Evolutionary conservation across 768 basidiomycete genomes (phyloP).

Genomic region (Kwoniella sp.): DNA sequence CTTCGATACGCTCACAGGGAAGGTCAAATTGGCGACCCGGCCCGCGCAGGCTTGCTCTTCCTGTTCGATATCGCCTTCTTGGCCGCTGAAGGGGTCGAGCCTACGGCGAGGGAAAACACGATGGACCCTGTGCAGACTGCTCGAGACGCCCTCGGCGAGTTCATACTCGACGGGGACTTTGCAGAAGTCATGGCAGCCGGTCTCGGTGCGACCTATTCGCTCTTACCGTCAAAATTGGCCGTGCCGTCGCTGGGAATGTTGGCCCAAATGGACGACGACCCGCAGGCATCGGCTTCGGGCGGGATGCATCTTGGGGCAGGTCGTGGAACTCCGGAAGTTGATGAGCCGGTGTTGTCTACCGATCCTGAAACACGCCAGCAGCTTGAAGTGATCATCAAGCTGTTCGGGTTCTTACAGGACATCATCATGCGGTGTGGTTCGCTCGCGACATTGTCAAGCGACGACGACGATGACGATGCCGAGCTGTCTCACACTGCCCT

Average conservation of each 20-base stretch:
- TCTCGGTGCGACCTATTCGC: slow-evolving; percentile 83
- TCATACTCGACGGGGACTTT: slow-evolving; percentile 93
- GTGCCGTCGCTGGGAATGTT: slow-evolving; percentile 55
- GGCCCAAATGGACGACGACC: slow-evolving; percentile 18
- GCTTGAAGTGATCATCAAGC: slow-evolving; percentile 81
- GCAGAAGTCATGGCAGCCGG: slow-evolving; percentile 95
- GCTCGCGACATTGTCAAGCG: neutral
- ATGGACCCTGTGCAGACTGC: slow-evolving; percentile 76
- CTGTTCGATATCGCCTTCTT: slow-evolving; percentile 83
- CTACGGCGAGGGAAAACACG: slow-evolving; percentile 21
- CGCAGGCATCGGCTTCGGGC: slow-evolving; percentile 67
- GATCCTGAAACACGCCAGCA: slow-evolving; percentile 70
- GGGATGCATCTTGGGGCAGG: slow-evolving; percentile 52
- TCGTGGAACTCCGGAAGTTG: slow-evolving; percentile 48
- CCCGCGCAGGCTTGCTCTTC: slow-evolving; percentile 85
- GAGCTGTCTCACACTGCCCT: slow-evolving; percentile 52
- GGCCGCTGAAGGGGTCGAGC: too few relatives aligned
- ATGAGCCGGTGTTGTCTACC: slow-evolving; percentile 68
- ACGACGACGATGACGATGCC: slow-evolving; percentile 3
- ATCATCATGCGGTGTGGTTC: slow-evolving; percentile 60
- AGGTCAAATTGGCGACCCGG: slow-evolving; percentile 87
- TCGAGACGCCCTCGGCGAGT: slow-evolving; percentile 81
- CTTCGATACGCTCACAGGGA: slow-evolving; percentile 92
- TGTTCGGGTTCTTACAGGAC: slow-evolving; percentile 87
- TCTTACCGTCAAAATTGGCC: slow-evolving; percentile 79